Evolutionary conservation across 1,139 yeast species (phyloP).

Genomic region (Blastobotrys aristatus): DNA sequence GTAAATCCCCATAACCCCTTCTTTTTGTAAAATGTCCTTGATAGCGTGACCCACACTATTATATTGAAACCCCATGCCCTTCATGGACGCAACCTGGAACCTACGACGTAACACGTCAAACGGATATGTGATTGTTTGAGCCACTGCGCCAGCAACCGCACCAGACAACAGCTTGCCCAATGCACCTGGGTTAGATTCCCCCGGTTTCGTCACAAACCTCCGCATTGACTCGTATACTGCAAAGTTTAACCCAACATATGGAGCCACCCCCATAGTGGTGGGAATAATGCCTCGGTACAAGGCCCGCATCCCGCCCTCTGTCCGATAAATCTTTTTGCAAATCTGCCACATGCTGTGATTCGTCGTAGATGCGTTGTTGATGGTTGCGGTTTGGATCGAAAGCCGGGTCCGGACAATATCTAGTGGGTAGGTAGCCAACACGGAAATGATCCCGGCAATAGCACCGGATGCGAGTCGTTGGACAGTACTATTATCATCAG

Average conservation of each 20-base stretch:
- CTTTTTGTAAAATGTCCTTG: slow-evolving; percentile 57
- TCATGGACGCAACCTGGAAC: slow-evolving; percentile 84
- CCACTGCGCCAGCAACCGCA: slow-evolving; percentile 83
- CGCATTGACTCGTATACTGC: slow-evolving; percentile 81
- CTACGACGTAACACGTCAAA: slow-evolving; percentile 83
- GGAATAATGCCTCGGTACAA: slow-evolving; percentile 83
- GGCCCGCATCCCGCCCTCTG: slow-evolving; percentile 79
- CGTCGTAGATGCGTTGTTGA: slow-evolving; percentile 30
- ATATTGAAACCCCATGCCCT: slow-evolving; percentile 64
- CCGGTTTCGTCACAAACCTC: slow-evolving; percentile 42
- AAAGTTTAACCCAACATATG: slow-evolving; percentile 90
- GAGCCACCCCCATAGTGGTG: slow-evolving; percentile 90
- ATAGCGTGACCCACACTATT: slow-evolving; percentile 68
- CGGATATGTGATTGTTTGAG: slow-evolving; percentile 79
- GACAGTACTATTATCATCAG: slow-evolving; percentile 41
- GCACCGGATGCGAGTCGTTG: slow-evolving; percentile 76
- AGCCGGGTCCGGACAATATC: slow-evolving; percentile 87
- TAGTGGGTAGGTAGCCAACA: slow-evolving; percentile 81
- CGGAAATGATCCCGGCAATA: slow-evolving; percentile 75
- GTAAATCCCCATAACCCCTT: slow-evolving; percentile 78
- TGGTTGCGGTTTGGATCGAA: slow-evolving; percentile 79
- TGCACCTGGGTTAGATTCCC: slow-evolving; percentile 36
- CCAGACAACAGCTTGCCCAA: slow-evolving; percentile 68
- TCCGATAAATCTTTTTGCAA: slow-evolving; percentile 51
- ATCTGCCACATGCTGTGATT: slow-evolving; percentile 53